A percentile compares a stretch with the other conserved stretches of the same genome.
phyloP scores from a whole-genome alignment of 2,329 filamentous ascomycete genomes.

The Septoria linicola region DNA sequence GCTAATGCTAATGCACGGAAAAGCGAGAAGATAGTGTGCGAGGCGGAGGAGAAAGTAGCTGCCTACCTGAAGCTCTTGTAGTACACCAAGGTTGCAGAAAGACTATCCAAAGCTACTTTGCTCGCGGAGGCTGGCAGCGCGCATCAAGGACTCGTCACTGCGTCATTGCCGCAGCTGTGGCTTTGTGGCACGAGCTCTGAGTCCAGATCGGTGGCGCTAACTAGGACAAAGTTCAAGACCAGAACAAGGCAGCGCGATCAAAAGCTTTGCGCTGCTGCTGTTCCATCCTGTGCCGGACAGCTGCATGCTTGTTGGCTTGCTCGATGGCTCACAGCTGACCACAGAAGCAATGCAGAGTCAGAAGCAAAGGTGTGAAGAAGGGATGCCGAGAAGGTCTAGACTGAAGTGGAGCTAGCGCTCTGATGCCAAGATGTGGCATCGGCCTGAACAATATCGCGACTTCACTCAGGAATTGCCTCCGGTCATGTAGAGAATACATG shows the following conservation, averaged over 20 bases:
- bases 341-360: too few relatives aligned
- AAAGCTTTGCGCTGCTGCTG: neutral
- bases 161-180: constrained; percentile 12
- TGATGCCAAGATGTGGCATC: too few relatives aligned
- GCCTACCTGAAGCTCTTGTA: neutral
- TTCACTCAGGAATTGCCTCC: too few relatives aligned
- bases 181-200: constrained; percentile 22
- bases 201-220: constrained; percentile 10
- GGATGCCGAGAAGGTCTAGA: too few relatives aligned
- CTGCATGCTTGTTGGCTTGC: neutral
- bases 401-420: too few relatives aligned
- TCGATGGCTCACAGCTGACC: too few relatives aligned
- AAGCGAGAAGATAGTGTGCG: neutral
- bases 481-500: too few relatives aligned
- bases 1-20: too few relatives aligned
- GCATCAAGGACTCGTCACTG: neutral
- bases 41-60: constrained; percentile 5
- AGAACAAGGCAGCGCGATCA: constrained; percentile 14
- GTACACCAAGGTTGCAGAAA: neutral
- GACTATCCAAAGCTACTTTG: constrained; percentile 2
- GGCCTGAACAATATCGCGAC: too few relatives aligned
- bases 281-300: neutral
- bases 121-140: constrained; percentile 10
- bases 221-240: constrained; percentile 10
- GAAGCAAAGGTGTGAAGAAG: too few relatives aligned